Conservation (phyloP, 1,284 basidiomycete genomes). For the Lignosus rhinocerotis region DNA sequence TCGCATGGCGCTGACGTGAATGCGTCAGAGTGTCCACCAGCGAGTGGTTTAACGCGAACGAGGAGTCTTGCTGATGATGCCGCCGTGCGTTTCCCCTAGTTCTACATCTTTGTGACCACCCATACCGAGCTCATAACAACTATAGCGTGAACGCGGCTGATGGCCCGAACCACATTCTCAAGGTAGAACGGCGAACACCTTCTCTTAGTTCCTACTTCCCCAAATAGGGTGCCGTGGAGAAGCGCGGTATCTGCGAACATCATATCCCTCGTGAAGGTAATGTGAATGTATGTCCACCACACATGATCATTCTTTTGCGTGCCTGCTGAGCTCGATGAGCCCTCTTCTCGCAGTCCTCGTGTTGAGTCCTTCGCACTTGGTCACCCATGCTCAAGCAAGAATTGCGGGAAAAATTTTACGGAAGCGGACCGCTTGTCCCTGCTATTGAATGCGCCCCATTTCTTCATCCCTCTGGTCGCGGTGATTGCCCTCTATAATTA, state of each 20-base stretch:
- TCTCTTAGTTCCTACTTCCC: not conserved
- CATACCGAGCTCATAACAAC: not conserved
- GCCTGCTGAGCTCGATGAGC: not conserved
- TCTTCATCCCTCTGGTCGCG: not conserved
- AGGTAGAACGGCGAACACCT: not conserved
- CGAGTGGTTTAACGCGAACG: not conserved
- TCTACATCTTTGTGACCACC: not conserved
- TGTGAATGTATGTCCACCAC: not conserved
- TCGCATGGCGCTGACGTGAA: not conserved
- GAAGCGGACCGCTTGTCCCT: slow-evolving; percentile 7
- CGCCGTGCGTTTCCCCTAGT: not conserved
- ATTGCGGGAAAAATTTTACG: not conserved
- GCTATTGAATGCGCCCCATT: not conserved
- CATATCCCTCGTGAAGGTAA: slow-evolving; percentile 5
- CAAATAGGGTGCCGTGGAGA: not conserved
- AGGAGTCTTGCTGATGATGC: not conserved
- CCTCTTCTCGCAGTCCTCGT: slow-evolving; percentile 10
- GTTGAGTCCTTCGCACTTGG: not conserved
- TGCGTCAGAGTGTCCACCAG: not conserved
- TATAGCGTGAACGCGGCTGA: not conserved
- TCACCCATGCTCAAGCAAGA: not conserved
- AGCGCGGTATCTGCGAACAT: not conserved
- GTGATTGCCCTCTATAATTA: not conserved
- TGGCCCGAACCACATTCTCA: not conserved
- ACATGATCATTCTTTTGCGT: not conserved